phyloP scores from a whole-genome alignment of 805 yeast species.

The Lipomyces mesembrius region DNA sequence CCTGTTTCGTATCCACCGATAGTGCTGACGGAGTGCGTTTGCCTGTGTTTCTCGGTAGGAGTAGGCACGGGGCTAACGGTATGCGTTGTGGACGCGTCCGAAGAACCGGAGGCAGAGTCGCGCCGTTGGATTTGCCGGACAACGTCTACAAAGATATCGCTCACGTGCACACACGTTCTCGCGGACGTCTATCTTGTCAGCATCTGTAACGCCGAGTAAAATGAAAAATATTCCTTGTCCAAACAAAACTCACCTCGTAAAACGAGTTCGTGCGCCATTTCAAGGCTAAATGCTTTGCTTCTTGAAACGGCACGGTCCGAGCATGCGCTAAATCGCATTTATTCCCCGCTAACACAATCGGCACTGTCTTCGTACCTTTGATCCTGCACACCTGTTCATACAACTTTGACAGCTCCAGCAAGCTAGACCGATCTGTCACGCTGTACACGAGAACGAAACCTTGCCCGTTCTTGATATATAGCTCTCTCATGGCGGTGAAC shows the following conservation, averaged over 20 bases:
- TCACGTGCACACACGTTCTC: constrained; percentile 26
- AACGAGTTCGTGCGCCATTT: constrained; percentile 32
- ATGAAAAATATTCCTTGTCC: not conserved
- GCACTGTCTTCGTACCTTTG: constrained; percentile 70
- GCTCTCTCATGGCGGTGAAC: constrained; percentile 94
- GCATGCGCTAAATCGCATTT: constrained; percentile 64
- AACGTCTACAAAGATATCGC: constrained; percentile 31
- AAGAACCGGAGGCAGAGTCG: constrained; percentile 49
- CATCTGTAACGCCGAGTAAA: not conserved
- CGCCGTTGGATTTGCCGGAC: constrained; percentile 79
- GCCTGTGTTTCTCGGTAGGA: constrained; percentile 19
- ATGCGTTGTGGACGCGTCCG: not conserved
- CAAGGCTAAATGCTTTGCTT: constrained; percentile 27
- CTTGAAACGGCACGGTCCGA: constrained; percentile 32
- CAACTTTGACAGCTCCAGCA: constrained; percentile 77
- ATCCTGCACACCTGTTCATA: constrained; percentile 85
- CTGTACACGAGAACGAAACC: constrained; percentile 89
- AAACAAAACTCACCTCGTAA: constrained; percentile 26
- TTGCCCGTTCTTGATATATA: constrained; percentile 65
- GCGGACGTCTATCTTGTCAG: constrained; percentile 29
- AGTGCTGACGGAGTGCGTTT: constrained; percentile 9
- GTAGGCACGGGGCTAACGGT: constrained; percentile 8
- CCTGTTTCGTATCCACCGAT: constrained; percentile 8
- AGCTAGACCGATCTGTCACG: constrained; percentile 74
- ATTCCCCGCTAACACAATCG: constrained; percentile 91